Evolutionary conservation across 768 basidiomycete genomes (phyloP), one percentile per base, ranked within the genome.

Genomic region (Boletales sp.): DNA sequence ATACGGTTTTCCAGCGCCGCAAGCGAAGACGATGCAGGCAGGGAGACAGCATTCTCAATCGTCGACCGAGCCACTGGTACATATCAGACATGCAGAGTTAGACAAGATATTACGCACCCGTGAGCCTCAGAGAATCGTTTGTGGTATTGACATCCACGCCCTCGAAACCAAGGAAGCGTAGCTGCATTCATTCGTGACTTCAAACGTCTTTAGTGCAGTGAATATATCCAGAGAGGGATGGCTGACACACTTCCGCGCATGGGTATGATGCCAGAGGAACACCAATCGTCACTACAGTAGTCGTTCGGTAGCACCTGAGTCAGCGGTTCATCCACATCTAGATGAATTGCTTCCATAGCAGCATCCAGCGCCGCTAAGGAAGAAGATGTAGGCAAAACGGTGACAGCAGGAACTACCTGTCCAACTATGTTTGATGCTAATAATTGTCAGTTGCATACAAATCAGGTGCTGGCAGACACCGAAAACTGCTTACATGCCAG

Each of bases 331-430:
- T 47, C 46, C 1, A 17, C 46, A 6, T 49, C 44, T 14, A 19
- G 15, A 25, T 35, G 28, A 39, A 41, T 61, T 18, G n/a, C 40
- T 33, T 53, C 44, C 17, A 59, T 41, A 5, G 55, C 48, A 9
- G 41, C 45, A 28, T 61, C 58, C 19, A 59, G 48, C n/a, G 33
- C 18, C 19, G n/a, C 35, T 3, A 59, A 17, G 11, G 59, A 59
- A 37, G 40, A 53, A 11, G 58, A 57, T 18, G 45, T 15, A 4
- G 45, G 18, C 10, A 61, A 33, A 2, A 28, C 25, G 25, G 25
- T 28, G 25, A 19, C 25, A 19, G 25, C 17, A 9, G 38, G 17
- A 17, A 19, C 3, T 37, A 13, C 33, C 25, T 32, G 38, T 30
- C 34, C 36, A 28, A 50, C 44, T 15, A 14, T 7, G 12, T 14